A percentile compares a stretch with the other conserved stretches of the same genome.
Conservation (phyloP, 345 rosid genomes). For the Excoecaria cochinchinensis region DNA sequence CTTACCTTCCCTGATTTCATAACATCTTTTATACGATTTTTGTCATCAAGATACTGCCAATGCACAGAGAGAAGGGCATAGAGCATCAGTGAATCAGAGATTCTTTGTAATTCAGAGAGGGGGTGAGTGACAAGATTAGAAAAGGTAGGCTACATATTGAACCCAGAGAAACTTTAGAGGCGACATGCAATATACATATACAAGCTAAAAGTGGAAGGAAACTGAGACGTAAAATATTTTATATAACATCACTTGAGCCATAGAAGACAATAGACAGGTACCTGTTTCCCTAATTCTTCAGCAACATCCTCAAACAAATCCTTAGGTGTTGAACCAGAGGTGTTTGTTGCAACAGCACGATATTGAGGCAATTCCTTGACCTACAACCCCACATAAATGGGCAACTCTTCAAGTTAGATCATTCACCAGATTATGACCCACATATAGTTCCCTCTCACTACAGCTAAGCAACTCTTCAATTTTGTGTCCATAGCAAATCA, state of each 20-base stretch:
- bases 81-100: neutral
- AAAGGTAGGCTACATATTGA: neutral
- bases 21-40: constrained; percentile 66
- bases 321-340: constrained; percentile 87
- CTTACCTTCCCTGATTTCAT: constrained; percentile 78
- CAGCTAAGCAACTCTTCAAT: neutral
- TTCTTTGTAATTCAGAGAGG: no score
- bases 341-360: constrained; percentile 84
- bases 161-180: neutral
- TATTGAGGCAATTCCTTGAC: constrained; percentile 79
- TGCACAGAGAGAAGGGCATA: neutral
- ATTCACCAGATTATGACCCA: neutral
- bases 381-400: constrained; percentile 36
- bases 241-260: neutral
- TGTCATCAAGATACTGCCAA: constrained; percentile 84
- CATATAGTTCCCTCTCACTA: neutral
- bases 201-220: neutral
- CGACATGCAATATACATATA: neutral
- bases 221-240: neutral
- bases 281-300: constrained; percentile 87
- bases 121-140: neutral
- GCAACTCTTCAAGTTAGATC: neutral
- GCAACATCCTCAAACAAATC: constrained; percentile 90
- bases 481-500: constrained; percentile 9
- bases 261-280: constrained; percentile 16